Conservation (phyloP, 192 early-diverging fungal species). For the Chytriomyces sp. region DNA sequence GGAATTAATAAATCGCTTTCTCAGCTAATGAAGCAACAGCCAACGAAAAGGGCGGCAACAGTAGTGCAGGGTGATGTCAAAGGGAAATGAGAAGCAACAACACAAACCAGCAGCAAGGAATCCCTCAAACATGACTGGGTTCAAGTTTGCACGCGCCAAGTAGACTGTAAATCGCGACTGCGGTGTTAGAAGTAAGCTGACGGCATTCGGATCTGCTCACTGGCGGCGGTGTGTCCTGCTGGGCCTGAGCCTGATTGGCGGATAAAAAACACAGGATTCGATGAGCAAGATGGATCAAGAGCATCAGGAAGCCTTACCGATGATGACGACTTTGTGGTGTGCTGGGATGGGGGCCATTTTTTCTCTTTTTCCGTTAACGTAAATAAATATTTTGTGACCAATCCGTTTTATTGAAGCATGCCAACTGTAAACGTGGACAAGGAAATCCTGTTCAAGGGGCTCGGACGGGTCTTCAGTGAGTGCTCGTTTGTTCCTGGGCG, state of each 20-base stretch:
- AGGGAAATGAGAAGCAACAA: background rate
- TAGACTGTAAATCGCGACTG: constrained; percentile 8
- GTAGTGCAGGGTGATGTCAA: background rate
- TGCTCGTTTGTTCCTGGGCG: constrained; percentile 2
- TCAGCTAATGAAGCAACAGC: background rate
- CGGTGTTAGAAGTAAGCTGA: background rate
- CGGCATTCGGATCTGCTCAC: constrained; percentile 63
- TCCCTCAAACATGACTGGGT: constrained; percentile 68
- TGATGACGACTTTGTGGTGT: background rate
- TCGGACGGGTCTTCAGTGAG: constrained; percentile 81
- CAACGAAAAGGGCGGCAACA: background rate
- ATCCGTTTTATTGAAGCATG: constrained; percentile 40
- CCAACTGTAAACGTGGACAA: constrained; percentile 96
- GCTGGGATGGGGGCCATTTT: background rate
- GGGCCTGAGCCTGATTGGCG: constrained; percentile 65
- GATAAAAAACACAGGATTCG: background rate
- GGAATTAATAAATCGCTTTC: background rate
- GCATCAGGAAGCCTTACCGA: background rate
- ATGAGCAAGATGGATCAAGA: background rate
- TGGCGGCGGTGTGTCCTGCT: constrained; percentile 97
- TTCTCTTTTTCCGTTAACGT: constrained; percentile 3
- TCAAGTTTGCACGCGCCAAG: constrained; percentile 83
- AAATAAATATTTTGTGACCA: background rate
- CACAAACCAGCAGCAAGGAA: constrained; percentile 40
- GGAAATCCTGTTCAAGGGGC: constrained; percentile 79